A percentile compares a stretch with the other conserved stretches of the same genome.
These are phyloP conservation scores for Sporothrix brasiliensis DNA, from an alignment of 2,329 filamentous ascomycete species.

Conservation along the genomic window DNA sequence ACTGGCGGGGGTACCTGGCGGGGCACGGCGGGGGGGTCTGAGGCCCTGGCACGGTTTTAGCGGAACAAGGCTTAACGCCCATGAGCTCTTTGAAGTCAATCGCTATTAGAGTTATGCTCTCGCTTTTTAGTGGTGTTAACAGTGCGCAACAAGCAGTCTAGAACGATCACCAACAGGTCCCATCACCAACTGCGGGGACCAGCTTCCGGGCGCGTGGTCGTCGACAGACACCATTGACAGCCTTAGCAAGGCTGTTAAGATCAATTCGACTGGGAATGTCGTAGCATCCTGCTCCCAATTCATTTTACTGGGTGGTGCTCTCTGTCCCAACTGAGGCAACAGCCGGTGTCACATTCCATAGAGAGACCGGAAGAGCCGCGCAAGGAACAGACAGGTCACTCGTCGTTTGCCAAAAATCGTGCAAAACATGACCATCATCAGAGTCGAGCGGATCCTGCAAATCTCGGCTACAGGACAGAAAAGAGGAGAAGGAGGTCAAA, in stretches of 20 bases:
- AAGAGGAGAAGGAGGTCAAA: neutral
- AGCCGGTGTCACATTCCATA: constrained; percentile 18
- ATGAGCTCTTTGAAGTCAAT: neutral
- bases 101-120: neutral
- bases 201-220: neutral
- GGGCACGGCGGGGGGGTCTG: neutral
- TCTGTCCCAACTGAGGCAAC: constrained; percentile 10
- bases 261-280: constrained; percentile 3
- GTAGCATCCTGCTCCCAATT: neutral
- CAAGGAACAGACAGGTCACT: neutral
- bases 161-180: neutral
- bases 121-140: neutral
- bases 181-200: neutral
- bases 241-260: constrained; percentile 14
- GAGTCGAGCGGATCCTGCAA: too few species aligned
- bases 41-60: neutral
- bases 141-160: neutral
- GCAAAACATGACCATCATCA: too few species aligned
- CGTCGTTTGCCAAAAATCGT: neutral
- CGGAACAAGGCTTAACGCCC: neutral
- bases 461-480: too few species aligned
- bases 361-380: too few species aligned
- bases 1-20: neutral
- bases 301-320: neutral
- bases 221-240: neutral